Percentiles rank a stretch among this genome's conserved stretches.
Evolutionary conservation across 805 yeast genomes (phyloP).

Genomic region (Torulaspora microellipsoides): DNA sequence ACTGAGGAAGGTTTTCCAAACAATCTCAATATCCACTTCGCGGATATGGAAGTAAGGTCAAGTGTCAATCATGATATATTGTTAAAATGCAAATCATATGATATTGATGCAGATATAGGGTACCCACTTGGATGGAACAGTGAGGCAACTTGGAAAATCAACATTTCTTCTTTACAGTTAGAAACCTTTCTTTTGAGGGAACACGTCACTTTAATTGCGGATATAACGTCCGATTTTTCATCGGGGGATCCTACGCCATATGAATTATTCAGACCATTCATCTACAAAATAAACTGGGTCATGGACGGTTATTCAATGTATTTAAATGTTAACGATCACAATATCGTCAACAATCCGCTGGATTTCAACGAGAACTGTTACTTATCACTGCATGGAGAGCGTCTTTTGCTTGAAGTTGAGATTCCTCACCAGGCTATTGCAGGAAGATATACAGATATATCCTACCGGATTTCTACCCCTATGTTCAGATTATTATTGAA

Average conservation of each 20-base stretch:
- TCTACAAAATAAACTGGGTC: conserved; percentile 58
- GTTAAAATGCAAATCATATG: conserved; percentile 56
- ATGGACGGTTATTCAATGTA: conserved; percentile 54
- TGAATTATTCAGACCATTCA: conserved; percentile 70
- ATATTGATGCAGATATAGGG: conserved; percentile 51
- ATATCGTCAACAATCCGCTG: conserved; percentile 83
- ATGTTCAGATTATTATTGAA: conserved; percentile 57
- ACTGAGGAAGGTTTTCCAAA: conserved; percentile 53
- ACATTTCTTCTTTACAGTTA: conserved; percentile 47
- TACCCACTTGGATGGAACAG: conserved; percentile 86
- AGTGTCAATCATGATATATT: conserved; percentile 87
- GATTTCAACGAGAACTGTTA: conserved; percentile 79
- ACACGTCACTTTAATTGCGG: conserved; percentile 69
- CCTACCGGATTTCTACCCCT: conserved; percentile 51
- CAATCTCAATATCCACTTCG: conserved; percentile 42
- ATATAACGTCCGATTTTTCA: conserved; percentile 69
- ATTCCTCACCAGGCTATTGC: conserved; percentile 60
- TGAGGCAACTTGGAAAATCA: conserved; percentile 60
- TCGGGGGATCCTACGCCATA: conserved; percentile 69
- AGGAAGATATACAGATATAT: conserved; percentile 47
- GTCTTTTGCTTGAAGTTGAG: conserved; percentile 41
- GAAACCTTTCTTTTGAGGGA: conserved; percentile 72
- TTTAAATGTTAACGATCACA: conserved; percentile 79
- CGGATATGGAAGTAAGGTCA: conserved; percentile 60
- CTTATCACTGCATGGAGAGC: conserved; percentile 65